Percentiles rank a stretch among this genome's conserved stretches.
These are phyloP conservation scores for Mortierella sp. DNA, from an alignment of 371 early-diverging fungal genomes.

Conservation along the genomic window DNA sequence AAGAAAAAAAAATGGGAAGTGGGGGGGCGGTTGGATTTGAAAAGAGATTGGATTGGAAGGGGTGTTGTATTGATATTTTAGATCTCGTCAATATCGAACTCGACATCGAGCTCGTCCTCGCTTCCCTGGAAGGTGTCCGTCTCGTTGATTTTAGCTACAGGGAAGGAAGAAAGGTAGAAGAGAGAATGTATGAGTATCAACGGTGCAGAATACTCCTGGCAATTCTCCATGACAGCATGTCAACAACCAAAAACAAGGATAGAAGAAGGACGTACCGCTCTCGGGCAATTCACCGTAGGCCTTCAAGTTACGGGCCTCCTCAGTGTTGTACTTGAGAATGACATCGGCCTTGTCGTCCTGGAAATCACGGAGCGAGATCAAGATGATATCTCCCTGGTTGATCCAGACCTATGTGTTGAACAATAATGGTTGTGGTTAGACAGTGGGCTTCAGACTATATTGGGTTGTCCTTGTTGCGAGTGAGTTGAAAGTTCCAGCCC, in stretches of 20 bases:
- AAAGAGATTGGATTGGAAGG: background rate
- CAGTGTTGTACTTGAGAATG: constrained; percentile 97
- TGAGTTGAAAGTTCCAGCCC: background rate
- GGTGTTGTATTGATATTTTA: constrained; percentile 33
- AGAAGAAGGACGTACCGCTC: constrained; percentile 68
- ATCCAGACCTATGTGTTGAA: constrained; percentile 88
- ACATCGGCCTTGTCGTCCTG: constrained; percentile 98
- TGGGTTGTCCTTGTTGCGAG: background rate
- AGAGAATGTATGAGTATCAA: background rate
- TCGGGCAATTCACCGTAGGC: constrained; percentile 98
- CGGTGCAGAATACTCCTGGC: background rate
- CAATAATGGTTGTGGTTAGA: background rate
- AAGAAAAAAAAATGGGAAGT: background rate
- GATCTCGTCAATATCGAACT: constrained; percentile 94
- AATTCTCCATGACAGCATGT: constrained; percentile 15
- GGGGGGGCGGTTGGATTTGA: background rate
- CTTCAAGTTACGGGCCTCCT: constrained; percentile 98
- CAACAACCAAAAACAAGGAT: background rate
- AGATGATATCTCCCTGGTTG: constrained; percentile 95
- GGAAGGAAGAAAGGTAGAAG: constrained; percentile 13
- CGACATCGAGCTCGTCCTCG: constrained; percentile 88
- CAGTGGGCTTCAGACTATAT: background rate
- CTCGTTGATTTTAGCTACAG: constrained; percentile 81
- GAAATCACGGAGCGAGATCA: constrained; percentile 96
- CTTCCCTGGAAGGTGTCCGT: constrained; percentile 78